Evolutionary conservation across 192 early-diverging fungal genomes (phyloP).

Genomic region (Linnemannia zychae): DNA sequence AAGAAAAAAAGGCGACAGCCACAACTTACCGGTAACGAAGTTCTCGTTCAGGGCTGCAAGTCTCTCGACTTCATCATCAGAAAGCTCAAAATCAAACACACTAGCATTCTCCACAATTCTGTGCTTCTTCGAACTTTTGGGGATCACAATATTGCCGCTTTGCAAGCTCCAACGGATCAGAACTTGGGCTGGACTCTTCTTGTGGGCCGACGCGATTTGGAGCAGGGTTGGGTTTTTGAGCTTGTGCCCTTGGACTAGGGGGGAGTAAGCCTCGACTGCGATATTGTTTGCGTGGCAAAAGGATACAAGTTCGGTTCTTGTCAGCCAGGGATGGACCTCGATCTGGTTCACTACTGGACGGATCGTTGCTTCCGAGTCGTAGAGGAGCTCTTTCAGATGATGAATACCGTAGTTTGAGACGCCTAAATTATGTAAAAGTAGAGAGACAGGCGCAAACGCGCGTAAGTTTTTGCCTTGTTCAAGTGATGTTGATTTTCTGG

Average conservation of each 20-base stretch:
- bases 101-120: slow-evolving; percentile 72
- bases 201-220: slow-evolving; percentile 62
- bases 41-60: slow-evolving; percentile 69
- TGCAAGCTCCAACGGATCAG: slow-evolving; percentile 73
- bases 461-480: neutral
- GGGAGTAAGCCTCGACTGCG: slow-evolving; percentile 68
- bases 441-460: neutral
- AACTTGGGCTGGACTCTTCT: slow-evolving; percentile 69
- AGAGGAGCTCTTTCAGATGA: slow-evolving; percentile 65
- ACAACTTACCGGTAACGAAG: slow-evolving; percentile 58
- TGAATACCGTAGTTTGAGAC: slow-evolving; percentile 70
- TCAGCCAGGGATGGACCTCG: slow-evolving; percentile 68
- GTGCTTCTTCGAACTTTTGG: slow-evolving; percentile 64
- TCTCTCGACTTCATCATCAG: slow-evolving; percentile 65
- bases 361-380: slow-evolving; percentile 43
- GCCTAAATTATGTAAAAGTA: slow-evolving; percentile 18
- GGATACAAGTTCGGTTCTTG: slow-evolving; percentile 56
- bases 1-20: slow-evolving; percentile 13
- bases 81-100: slow-evolving; percentile 69
- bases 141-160: slow-evolving; percentile 66
- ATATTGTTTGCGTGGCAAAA: slow-evolving; percentile 64
- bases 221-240: slow-evolving; percentile 61
- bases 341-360: slow-evolving; percentile 70
- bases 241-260: slow-evolving; percentile 60
- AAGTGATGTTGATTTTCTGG: too few species aligned